phyloP scores from a whole-genome alignment of 805 yeast species.

The Zygotorulaspora danielsina region DNA sequence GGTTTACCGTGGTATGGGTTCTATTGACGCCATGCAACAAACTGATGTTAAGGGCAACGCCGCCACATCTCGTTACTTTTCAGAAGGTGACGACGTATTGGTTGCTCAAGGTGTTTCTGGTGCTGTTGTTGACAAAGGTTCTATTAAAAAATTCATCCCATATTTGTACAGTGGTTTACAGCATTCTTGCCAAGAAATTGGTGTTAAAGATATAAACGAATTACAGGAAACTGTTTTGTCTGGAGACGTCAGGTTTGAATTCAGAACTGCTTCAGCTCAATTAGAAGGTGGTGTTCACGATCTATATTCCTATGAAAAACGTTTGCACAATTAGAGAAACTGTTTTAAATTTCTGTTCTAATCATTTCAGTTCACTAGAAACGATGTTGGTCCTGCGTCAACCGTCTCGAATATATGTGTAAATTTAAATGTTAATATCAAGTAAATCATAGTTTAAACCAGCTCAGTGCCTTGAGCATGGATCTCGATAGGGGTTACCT shows the following conservation, averaged over 20 bases:
- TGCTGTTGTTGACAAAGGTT: slow-evolving; percentile 94
- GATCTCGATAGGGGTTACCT: too few relatives aligned
- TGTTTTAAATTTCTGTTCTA: too few relatives aligned
- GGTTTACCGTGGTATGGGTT: slow-evolving; percentile 99
- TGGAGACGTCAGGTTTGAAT: slow-evolving; percentile 86
- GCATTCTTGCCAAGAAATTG: slow-evolving; percentile 98
- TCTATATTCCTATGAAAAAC: slow-evolving; percentile 94
- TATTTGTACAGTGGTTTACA: slow-evolving; percentile 92
- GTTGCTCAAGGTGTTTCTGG: slow-evolving; percentile 99
- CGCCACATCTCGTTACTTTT: slow-evolving; percentile 95
- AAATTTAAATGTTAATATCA: too few relatives aligned
- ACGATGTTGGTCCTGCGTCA: too few relatives aligned
- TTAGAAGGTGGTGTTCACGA: slow-evolving; percentile 98
- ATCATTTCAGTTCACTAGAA: too few relatives aligned
- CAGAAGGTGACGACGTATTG: slow-evolving; percentile 89
- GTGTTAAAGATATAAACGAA: slow-evolving; percentile 61
- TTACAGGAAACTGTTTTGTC: slow-evolving; percentile 59
- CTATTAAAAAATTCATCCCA: slow-evolving; percentile 88
- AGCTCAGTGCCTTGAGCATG: too few relatives aligned
- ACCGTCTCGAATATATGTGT: too few relatives aligned
- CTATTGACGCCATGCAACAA: slow-evolving; percentile 96
- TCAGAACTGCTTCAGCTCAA: slow-evolving; percentile 98
- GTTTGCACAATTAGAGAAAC: slow-evolving; percentile 81
- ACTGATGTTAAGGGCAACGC: slow-evolving; percentile 89
- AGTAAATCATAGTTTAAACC: too few relatives aligned